Percentiles rank a stretch among this genome's conserved stretches.
Evolutionary conservation across 495 filamentous ascomycete species (phyloP).

Genomic region (Trichoderma gamsii): DNA sequence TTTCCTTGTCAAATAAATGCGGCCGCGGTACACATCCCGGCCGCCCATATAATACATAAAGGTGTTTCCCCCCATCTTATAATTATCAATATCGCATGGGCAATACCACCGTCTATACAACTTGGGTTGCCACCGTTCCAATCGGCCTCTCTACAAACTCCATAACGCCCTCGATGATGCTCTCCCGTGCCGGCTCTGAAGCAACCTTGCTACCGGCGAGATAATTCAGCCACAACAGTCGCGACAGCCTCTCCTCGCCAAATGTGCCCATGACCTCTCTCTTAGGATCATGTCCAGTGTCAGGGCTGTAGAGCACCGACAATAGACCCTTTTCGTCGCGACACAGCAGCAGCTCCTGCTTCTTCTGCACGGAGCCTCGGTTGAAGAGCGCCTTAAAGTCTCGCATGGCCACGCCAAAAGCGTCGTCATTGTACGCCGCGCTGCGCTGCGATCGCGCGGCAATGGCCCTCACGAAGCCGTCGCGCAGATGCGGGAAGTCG

Average conservation of each 20-base stretch:
- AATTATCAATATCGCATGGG: not conserved
- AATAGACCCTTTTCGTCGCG: constrained; percentile 61
- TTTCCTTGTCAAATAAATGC: not conserved
- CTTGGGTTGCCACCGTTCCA: constrained; percentile 74
- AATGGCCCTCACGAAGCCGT: constrained; percentile 83
- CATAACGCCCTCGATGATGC: constrained; percentile 81
- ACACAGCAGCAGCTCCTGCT: constrained; percentile 64
- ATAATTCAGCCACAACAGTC: constrained; percentile 85
- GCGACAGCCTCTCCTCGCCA: constrained; percentile 69
- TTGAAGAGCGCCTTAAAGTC: constrained; percentile 75
- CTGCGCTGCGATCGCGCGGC: constrained; percentile 55
- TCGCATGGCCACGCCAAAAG: constrained; percentile 63
- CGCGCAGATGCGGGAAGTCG: constrained; percentile 83
- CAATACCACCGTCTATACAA: constrained; percentile 32
- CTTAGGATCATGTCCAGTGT: constrained; percentile 37
- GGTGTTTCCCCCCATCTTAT: not conserved
- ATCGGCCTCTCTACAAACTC: constrained; percentile 82
- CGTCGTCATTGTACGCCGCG: constrained; percentile 56
- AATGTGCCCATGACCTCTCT: constrained; percentile 57
- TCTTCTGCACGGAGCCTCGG: constrained; percentile 67
- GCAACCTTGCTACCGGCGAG: constrained; percentile 81
- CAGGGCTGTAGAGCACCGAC: constrained; percentile 61
- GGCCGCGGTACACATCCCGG: not conserved
- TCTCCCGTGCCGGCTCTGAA: constrained; percentile 72
- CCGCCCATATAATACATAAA: not conserved